Evolutionary conservation across 441 rosid species (phyloP).

Genomic region (Syzygium malaccense): DNA sequence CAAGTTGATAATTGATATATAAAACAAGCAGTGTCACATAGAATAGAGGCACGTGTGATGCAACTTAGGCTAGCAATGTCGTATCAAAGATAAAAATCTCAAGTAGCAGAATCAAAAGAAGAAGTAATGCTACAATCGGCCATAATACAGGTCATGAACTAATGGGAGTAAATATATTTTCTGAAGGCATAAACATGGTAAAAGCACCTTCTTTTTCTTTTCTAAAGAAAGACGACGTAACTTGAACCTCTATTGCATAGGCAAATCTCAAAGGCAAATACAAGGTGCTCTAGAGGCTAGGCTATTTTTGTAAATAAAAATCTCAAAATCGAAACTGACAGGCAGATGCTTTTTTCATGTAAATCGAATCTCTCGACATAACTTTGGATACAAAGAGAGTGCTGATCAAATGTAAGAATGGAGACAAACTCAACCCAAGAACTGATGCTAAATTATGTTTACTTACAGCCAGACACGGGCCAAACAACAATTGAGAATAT

Average conservation of each 20-base stretch:
- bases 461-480: background rate
- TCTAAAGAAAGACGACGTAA: background rate
- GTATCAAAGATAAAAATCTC: background rate
- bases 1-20: background rate
- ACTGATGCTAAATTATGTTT: background rate
- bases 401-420: background rate
- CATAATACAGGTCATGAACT: background rate
- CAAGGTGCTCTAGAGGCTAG: background rate
- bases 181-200: background rate
- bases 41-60: background rate
- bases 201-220: background rate
- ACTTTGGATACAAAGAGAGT: background rate
- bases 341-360: background rate
- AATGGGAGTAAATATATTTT: background rate
- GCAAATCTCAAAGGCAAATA: background rate
- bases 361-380: background rate
- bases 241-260: background rate
- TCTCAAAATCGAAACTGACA: background rate
- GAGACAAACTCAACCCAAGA: background rate
- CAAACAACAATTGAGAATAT: background rate
- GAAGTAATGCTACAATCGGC: background rate
- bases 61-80: background rate
- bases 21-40: background rate
- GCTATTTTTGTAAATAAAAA: background rate
- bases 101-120: background rate